Base-by-base conservation (phyloP, 176 grass and related monocot genomes). In the Oryza brachyantha region DNA sequence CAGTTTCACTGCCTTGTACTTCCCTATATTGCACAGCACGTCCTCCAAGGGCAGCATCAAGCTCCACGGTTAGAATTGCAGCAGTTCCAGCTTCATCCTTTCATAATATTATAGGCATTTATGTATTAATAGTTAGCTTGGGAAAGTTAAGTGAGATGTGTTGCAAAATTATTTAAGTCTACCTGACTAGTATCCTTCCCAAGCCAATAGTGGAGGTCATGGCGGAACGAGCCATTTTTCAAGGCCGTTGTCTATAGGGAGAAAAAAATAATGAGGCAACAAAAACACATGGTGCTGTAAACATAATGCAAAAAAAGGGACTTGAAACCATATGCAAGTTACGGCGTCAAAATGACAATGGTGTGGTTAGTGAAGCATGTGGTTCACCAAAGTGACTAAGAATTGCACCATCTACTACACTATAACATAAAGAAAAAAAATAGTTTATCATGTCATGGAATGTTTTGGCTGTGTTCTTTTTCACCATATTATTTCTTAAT, bases 121-220 rank as follows among this genome's bases (percentile, higher is more conserved):
- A 16, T 69, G 26, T 70, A 61, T 27, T 79, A 54, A 77, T 77
- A 63, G 24, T 14, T 61, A 63, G 40, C 14, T 28, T 22, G 45
- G 61, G 40, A 81, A 32, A 35, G 21, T 11, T 70, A 87, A 77
- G 17, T 81, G 29, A 75, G 29, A 75, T 74, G 13, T 39, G 76
- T 3, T 80, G 41, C 35, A 39, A 81, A 75, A 67, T 82, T 11
- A 34, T 79, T 74, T 83, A 37, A 81, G 64, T 70, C 14, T 81
- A 93, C 96, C 96, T 99, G 92, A 73, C 89, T 93, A 79, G 90
- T 99, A 81, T 99, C 92, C 91, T 95, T 95, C 62, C 96, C 96
- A 83, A 99, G 88, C 96, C 96, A 99, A 85, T 99, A 99, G 85
- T 99, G 92, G 70, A 99, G 85, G 62, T 99, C 96, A 80, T 99